Base-by-base conservation (phyloP, 345 rosid species). In the Tarenaya hassleriana region DNA sequence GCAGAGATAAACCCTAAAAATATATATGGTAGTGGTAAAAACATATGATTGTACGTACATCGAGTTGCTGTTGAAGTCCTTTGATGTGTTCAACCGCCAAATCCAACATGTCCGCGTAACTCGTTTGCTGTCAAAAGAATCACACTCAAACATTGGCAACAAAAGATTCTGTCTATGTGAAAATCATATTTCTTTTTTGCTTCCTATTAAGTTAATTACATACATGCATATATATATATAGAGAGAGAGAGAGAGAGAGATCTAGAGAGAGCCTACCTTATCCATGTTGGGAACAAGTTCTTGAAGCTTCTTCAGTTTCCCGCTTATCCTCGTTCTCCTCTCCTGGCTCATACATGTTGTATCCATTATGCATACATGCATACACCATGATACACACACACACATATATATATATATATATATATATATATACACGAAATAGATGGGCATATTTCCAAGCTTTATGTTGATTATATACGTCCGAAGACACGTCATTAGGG, bases 241-340 rank as follows among this genome's bases (percentile, higher is more conserved):
- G n/a, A n/a, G n/a, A n/a, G n/a, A n/a, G n/a, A 24, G 29, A 24
- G 29, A 24, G 29, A 24, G 29, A 24, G 29, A 24, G 29, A 2
- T 2, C 5, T 5, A 24, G 29, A 35, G 7, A 9, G 9, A 10
- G 40, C 4, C 41, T 73, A 92, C 98, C 98, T 92, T 92, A 64
- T 92, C 98, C 98, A 92, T 92, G 79, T 92, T 92, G 9, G 98
- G 98, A 62, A 88, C 96, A 46, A 92, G 95, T 3, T 92, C 96
- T 69, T 92, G 98, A 41, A 92, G 77, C 72, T 85, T 92, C 86
- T 85, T 92, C 64, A 92, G 63, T 58, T 80, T 85, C 44, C 95
- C 95, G 27, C 96, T 92, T 50, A 92, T 92, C 59, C 98, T 85
- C 21, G 95, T 88, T 73, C 98, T 79, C 67, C 98, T 85, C 67